A percentile compares a stretch with the other conserved stretches of the same genome.
Conservation (phyloP, 1,139 yeast species). For the Magnusiomyces tetraspermus region DNA sequence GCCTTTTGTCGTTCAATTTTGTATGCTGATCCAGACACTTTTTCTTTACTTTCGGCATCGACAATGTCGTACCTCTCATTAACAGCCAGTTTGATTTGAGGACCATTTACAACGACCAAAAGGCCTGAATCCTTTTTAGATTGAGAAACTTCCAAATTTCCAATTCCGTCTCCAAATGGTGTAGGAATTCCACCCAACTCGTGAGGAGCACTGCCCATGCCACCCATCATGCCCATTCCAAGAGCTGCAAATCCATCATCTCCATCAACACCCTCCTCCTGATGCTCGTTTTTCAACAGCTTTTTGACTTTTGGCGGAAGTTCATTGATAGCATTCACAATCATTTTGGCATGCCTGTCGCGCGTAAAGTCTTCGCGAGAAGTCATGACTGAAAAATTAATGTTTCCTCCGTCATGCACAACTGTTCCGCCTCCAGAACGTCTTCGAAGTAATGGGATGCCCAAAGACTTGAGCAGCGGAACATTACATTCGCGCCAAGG, state of each 20-base stretch:
- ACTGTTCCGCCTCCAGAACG: conserved; percentile 96
- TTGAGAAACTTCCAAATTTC: conserved; percentile 1
- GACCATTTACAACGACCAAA: conserved; percentile 20
- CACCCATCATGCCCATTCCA: background rate
- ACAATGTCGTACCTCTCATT: conserved; percentile 78
- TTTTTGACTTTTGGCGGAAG: conserved; percentile 15
- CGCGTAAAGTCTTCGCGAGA: conserved; percentile 59
- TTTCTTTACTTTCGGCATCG: conserved; percentile 36
- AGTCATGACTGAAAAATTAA: conserved; percentile 76
- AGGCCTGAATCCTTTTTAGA: background rate
- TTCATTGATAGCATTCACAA: conserved; percentile 44
- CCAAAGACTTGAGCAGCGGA: conserved; percentile 42
- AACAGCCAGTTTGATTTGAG: conserved; percentile 35
- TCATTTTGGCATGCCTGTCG: conserved; percentile 46
- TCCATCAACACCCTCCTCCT: background rate
- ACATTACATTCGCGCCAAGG: conserved; percentile 84
- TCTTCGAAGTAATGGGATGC: conserved; percentile 68
- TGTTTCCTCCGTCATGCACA: conserved; percentile 88
- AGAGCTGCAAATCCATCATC: background rate
- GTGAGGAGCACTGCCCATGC: background rate
- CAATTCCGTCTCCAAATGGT: conserved; percentile 4
- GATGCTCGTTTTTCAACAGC: background rate
- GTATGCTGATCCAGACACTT: conserved; percentile 86
- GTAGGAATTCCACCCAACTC: background rate
- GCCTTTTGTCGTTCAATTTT: conserved; percentile 76